phyloP scores from a whole-genome alignment of 2,329 filamentous ascomycete genomes.

The Colletotrichum cordylinicola region DNA sequence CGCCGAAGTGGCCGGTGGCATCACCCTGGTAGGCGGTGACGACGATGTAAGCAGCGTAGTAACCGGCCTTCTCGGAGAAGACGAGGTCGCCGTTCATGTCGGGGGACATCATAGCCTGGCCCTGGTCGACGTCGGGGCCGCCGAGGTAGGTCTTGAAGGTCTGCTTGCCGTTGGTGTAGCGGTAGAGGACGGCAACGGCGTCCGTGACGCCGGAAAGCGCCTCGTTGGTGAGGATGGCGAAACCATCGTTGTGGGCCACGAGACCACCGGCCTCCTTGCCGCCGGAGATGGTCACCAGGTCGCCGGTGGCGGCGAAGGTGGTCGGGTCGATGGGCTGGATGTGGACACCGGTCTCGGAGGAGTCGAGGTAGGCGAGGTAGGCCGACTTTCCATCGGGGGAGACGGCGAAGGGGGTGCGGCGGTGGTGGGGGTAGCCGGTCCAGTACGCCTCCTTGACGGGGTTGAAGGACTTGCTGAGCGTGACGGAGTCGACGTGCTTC shows the following conservation, averaged over 20 bases:
- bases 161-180: conserved; percentile 59
- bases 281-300: conserved; percentile 54
- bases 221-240: conserved; percentile 67
- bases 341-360: conserved; percentile 59
- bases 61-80: conserved; percentile 58
- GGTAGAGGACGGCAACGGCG: conserved; percentile 64
- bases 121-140: conserved; percentile 56
- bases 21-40: conserved; percentile 62
- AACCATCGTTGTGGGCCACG: conserved; percentile 67
- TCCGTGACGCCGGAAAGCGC: conserved; percentile 54
- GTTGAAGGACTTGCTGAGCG: conserved; percentile 57
- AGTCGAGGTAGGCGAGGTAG: conserved; percentile 66
- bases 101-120: conserved; percentile 55
- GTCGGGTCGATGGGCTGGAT: conserved; percentile 60
- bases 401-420: conserved; percentile 66
- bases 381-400: conserved; percentile 65
- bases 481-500: conserved; percentile 45
- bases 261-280: conserved; percentile 66
- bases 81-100: conserved; percentile 69
- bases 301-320: conserved; percentile 60
- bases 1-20: conserved; percentile 63
- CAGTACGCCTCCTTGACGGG: conserved; percentile 66
- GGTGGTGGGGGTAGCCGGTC: conserved; percentile 66
- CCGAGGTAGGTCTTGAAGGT: conserved; percentile 65
- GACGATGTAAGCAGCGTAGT: conserved; percentile 69